Base-by-base conservation (phyloP, 179 eudicot species). In the Silene coronaria region DNA sequence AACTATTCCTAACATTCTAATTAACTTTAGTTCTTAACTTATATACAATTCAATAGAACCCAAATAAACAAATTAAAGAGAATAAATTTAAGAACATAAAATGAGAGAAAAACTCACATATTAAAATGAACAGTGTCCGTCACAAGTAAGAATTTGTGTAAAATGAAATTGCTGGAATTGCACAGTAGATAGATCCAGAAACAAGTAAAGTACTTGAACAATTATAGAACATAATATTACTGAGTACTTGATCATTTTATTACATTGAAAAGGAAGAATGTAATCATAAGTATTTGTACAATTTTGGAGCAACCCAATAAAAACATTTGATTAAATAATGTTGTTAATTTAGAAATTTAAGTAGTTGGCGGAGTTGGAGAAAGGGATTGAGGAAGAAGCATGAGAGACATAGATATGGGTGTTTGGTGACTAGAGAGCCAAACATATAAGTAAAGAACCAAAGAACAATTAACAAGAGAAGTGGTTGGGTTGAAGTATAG, bases 401-500 rank as follows among this genome's bases (percentile, higher is more conserved):
- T 68, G 73, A 59, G 60, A 45, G 17, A 45, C 51, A 45, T 11
- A 45, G 51, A 45, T 45, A 45, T 45, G 51, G 48, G 51, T 45
- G 51, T 45, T 45, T 45, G 51, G 51, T 45, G 51, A 45, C 51
- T 11, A 45, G 51, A 45, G 51, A 45, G 51, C 3, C 51, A 45
- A 45, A 65, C 32, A 65, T 65, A 30, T 42, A n/a, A n/a, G n/a
- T n/a, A n/a, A n/a, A n/a, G n/a, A n/a, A n/a, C n/a, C n/a, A 16
- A 55, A 78, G 72, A 89, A 85, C 83, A 63, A 76, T 75, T 74
- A 82, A 69, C 81, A 51, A 73, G 79, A 42, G 78, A 67, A 32
- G 65, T 38, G 12, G 45, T 38, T 38, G 74, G 28, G 66, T 6
- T 17, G n/a, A n/a, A n/a, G 53, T 28, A 32, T 34, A 5, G 38